Conservation (phyloP, 768 basidiomycete genomes). For the Boletus barrowsii region DNA sequence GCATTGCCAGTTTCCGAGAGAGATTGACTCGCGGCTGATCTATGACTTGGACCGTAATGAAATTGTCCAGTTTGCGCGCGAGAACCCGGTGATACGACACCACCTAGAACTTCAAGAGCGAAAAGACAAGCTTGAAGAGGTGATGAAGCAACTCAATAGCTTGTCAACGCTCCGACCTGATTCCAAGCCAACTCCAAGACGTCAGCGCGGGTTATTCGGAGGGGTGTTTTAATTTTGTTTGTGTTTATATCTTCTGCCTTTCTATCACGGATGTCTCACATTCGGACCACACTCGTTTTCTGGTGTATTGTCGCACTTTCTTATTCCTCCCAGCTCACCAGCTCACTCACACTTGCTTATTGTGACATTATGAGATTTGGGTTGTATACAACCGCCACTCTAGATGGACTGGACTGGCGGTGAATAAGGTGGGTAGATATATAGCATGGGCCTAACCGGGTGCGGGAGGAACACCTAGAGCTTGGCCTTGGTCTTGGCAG, state of each 20-base stretch:
- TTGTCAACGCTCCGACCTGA: slow-evolving; percentile 86
- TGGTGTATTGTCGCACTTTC: background rate
- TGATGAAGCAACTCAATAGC: slow-evolving; percentile 94
- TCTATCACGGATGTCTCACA: background rate
- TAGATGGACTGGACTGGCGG: background rate
- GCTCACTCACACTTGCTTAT: background rate
- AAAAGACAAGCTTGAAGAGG: slow-evolving; percentile 97
- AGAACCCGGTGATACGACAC: slow-evolving; percentile 84
- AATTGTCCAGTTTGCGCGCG: slow-evolving; percentile 87
- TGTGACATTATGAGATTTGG: background rate
- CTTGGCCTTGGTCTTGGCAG: slow-evolving; percentile 41
- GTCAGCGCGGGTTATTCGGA: slow-evolving; percentile 78
- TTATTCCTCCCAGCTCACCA: background rate
- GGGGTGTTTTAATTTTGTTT: slow-evolving; percentile 60
- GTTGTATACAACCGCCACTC: slow-evolving; percentile 19
- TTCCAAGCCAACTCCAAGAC: slow-evolving; percentile 66
- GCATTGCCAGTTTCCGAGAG: slow-evolving; percentile 81
- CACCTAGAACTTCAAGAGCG: slow-evolving; percentile 95
- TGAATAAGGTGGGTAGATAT: background rate
- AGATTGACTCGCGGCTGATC: slow-evolving; percentile 90
- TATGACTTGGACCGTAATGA: slow-evolving; percentile 92
- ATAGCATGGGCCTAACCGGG: background rate
- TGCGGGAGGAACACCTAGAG: slow-evolving; percentile 26
- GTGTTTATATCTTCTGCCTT: too few relatives aligned
- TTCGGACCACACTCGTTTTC: slow-evolving; percentile 11